phyloP scores from a whole-genome alignment of 2,329 filamentous ascomycete species.

The Alternaria arborescens region DNA sequence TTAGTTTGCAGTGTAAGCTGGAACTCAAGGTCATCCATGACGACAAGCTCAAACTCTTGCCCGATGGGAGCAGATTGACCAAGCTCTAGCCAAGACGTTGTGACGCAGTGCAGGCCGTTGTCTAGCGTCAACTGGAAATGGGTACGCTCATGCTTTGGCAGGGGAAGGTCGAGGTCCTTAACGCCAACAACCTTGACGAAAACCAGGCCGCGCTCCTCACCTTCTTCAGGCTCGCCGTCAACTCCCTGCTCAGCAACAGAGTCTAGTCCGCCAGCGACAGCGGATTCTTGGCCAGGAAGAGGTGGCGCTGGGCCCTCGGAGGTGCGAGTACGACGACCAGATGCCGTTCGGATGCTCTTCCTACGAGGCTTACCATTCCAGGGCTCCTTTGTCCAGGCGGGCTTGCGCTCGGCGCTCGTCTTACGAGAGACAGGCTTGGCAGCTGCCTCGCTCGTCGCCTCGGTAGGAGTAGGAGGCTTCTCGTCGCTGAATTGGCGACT shows the following conservation, averaged over 20 bases:
- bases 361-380: constrained; percentile 87
- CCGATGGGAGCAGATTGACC: constrained; percentile 92
- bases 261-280: constrained; percentile 68
- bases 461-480: constrained; percentile 63
- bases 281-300: constrained; percentile 86
- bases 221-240: constrained; percentile 73
- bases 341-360: constrained; percentile 67
- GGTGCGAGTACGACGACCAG: constrained; percentile 66
- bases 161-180: constrained; percentile 90
- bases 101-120: constrained; percentile 97
- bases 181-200: constrained; percentile 99
- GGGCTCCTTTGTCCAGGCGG: constrained; percentile 95
- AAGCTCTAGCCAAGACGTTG: constrained; percentile 92
- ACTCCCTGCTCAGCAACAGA: constrained; percentile 75
- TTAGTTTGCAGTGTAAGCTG: constrained; percentile 97
- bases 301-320: constrained; percentile 75
- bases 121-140: constrained; percentile 98
- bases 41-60: constrained; percentile 97
- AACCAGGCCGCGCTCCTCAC: constrained; percentile 84
- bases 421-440: constrained; percentile 78
- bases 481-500: constrained; percentile 68
- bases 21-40: constrained; percentile 97
- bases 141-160: constrained; percentile 86
- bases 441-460: constrained; percentile 50
- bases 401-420: constrained; percentile 70